A percentile compares a stretch with the other conserved stretches of the same genome.
Evolutionary conservation across 1,284 basidiomycete species (phyloP).

Genomic region (Tilletia indica): DNA sequence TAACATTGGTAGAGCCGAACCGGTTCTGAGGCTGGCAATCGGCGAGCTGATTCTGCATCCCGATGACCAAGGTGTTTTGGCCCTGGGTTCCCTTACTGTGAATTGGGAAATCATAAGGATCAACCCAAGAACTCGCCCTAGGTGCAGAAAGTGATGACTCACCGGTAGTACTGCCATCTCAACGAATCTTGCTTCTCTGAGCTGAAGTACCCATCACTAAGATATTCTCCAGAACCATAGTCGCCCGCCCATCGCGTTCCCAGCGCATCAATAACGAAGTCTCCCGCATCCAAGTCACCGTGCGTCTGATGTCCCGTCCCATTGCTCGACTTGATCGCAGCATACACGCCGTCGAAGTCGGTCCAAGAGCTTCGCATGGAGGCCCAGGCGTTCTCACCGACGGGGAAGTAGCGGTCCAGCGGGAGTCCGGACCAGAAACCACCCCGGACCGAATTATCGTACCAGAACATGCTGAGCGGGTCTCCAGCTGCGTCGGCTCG

Average conservation of each 20-base stretch:
- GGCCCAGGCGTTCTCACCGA: slow-evolving; percentile 71
- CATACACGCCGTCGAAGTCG: slow-evolving; percentile 75
- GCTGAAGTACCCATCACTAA: slow-evolving; percentile 57
- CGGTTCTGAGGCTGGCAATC: slow-evolving; percentile 65
- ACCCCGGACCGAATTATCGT: slow-evolving; percentile 75
- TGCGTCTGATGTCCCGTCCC: slow-evolving; percentile 76
- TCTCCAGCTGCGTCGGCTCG: slow-evolving; percentile 74
- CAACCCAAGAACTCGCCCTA: too few species aligned
- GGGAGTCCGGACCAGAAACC: slow-evolving; percentile 85
- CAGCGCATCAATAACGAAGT: slow-evolving; percentile 92
- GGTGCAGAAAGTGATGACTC: background rate
- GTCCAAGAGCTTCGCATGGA: slow-evolving; percentile 91
- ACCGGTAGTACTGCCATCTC: slow-evolving; percentile 44
- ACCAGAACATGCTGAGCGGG: slow-evolving; percentile 98
- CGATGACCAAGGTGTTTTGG: slow-evolving; percentile 88
- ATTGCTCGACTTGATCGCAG: slow-evolving; percentile 82
- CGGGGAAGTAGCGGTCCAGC: slow-evolving; percentile 76
- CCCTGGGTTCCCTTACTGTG: slow-evolving; percentile 84
- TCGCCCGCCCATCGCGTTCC: slow-evolving; percentile 95
- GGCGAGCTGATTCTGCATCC: slow-evolving; percentile 77
- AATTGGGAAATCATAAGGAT: slow-evolving; percentile 58
- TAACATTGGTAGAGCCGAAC: slow-evolving; percentile 65
- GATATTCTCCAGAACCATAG: slow-evolving; percentile 83
- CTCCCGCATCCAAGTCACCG: slow-evolving; percentile 86
- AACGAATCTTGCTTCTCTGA: slow-evolving; percentile 36